A percentile compares a stretch with the other conserved stretches of the same genome.
These are phyloP conservation scores for Sporothrix phasma DNA, from an alignment of 2,329 filamentous ascomycete genomes.

Conservation along the genomic window DNA sequence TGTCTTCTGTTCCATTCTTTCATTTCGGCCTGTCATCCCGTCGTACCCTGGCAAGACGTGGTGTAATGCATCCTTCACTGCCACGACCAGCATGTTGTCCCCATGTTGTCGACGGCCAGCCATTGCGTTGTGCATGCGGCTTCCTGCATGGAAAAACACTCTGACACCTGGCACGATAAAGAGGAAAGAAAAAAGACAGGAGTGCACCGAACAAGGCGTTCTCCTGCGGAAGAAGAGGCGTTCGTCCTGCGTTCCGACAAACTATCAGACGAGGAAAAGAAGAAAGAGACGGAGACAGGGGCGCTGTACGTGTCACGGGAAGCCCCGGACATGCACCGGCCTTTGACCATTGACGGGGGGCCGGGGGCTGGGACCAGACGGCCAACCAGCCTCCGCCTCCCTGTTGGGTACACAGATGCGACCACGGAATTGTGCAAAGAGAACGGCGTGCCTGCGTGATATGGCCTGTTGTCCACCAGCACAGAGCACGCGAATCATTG, in stretches of 20 bases:
- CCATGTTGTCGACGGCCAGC: no score
- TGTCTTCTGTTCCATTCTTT: not conserved
- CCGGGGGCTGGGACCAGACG: no score
- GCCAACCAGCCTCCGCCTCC: no score
- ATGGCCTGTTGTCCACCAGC: no score
- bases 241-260: not conserved
- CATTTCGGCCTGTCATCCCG: not conserved
- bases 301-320: no score
- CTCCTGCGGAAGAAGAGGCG: not conserved
- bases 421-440: no score
- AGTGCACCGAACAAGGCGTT: not conserved
- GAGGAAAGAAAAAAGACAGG: not conserved
- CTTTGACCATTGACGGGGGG: no score
- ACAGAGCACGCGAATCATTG: no score
- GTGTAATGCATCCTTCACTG: not conserved
- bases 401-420: no score
- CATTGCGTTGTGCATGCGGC: not conserved
- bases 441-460: no score
- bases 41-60: not conserved
- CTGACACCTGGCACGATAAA: not conserved
- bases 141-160: not conserved
- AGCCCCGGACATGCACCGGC: no score
- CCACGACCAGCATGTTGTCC: no score
- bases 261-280: not conserved
- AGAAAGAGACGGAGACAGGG: not conserved